Evolutionary conservation across 139 green algal species (phyloP), one percentile per base, ranked within the genome.

Genomic region (Chlamydomonas incerta): DNA sequence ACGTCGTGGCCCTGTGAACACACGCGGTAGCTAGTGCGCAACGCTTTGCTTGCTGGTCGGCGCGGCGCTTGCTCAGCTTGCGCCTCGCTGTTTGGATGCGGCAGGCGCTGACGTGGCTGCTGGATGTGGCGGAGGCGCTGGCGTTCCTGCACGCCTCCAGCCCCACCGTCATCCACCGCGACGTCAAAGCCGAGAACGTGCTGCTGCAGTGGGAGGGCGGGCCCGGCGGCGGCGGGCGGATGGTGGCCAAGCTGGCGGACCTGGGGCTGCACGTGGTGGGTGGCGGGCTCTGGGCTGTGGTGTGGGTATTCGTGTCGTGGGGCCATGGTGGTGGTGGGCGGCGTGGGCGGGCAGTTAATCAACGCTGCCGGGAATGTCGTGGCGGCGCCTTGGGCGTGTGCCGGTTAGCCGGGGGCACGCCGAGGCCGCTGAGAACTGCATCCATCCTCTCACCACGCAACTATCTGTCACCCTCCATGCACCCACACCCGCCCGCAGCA

Each of bases 111-210:
- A 3, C 9, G 15, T 81, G 73, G 73, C 52, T 81, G 31, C 11
- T 21, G 20, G 73, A 81, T 20, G 21, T 52, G 73, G 73, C 73
- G 31, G 73, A 37, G 73, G 73, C 73, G 31, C 73, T 81, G 52
- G n/a, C 11, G n/a, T 52, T 57, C 73, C 73, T 80, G 72, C 72
- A 80, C 72, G 46, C 52, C 33, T 2, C 31, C 55, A 33, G 21
- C 21, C 73, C 52, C 2, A 31, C 73, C 31, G 10, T 52, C 33
- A 69, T 68, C 17, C 65, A 72, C 31, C n/a, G 65, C 17, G 66
- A 72, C 66, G 13, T 69, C 52, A 81, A 80, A 50, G 72, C 72
- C 13, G 73, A 81, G 52, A 81, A 81, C 50, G 55, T 81, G n/a
- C 55, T 81, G 73, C 55, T 81, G 21, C 29, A 46, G n/a, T 47